Base-by-base conservation (phyloP, 2,329 filamentous ascomycete species). In the Trichocomaceae sp. region DNA sequence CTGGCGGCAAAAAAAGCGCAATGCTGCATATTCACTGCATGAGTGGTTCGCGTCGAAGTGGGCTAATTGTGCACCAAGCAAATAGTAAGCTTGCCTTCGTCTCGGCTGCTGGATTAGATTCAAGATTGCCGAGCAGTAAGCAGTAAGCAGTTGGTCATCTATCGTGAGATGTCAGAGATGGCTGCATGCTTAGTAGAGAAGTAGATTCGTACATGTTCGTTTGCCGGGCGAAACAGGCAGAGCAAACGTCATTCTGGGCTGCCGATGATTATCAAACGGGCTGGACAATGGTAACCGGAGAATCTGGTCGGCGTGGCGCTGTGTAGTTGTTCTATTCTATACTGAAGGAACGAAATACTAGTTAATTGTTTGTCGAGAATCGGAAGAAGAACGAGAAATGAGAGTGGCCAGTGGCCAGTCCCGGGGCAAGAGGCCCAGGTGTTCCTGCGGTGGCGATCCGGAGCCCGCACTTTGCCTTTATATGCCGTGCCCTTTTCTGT, bases 371-470 rank as follows among this genome's bases (percentile, higher is more conserved):
- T n/a, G 10, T 4, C 2, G 17, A 42, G 8, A 41, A 19, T 39
- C 3, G 37, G 8, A n/a, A n/a, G n/a, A 19, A 19, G 39, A 9
- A n/a, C n/a, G n/a, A 41, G 8, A n/a, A 10, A 19, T 17, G 17
- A n/a, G n/a, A n/a, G n/a, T n/a, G 39, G 15, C 50, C 50, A 52
- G 26, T n/a, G n/a, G n/a, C n/a, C n/a, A n/a, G n/a, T n/a, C n/a
- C n/a, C n/a, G n/a, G n/a, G 29, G 50, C 41, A 52, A 39, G 50
- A 52, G 35, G n/a, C n/a, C n/a, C n/a, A n/a, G n/a, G n/a, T n/a
- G n/a, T 53, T 53, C 45, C 42, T 53, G 51, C 41, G 50, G 50
- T 47, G 45, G 51, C 45, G 51, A 53, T 41, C 44, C 47, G n/a
- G 19, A 15, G 9, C 19, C 2, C 2, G 3, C 37, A n/a, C 17